Evolutionary conservation across 1,284 basidiomycete genomes (phyloP), one percentile per base, ranked within the genome.

Genomic region (Cystobasidiaceae sp.): DNA sequence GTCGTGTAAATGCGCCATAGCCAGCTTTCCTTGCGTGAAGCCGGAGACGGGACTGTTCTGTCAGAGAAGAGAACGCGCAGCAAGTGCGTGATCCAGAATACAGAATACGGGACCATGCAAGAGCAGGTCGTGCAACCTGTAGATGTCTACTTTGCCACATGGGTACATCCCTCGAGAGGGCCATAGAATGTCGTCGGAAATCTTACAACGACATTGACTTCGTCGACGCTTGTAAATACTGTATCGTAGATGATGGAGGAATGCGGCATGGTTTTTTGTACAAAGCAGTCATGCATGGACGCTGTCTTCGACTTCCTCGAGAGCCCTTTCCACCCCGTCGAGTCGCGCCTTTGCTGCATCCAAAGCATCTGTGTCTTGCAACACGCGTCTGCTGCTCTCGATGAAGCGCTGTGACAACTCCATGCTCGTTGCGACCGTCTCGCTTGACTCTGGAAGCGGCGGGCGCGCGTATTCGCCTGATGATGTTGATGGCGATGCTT

Each of bases 1-100:
- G 80, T 81, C 8, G 61, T 64, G 17, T 64, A 64, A 51, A 25
- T 34, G 23, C 23, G 44, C 11, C 9, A 23, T 23, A 13, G 11
- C n/a, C n/a, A n/a, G n/a, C n/a, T n/a, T 9, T 9, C 9, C 37
- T 9, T 39, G 37, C 37, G n/a, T 9, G 37, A n/a, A 39, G 9
- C 11, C n/a, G 9, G 11, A 39, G 37, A n/a, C 37, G n/a, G 37
- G 37, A 39, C 37, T 9, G 11, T n/a, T n/a, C 9, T 9, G n/a
- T 39, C 37, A 39, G 37, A 9, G 37, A 9, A 9, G 37, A n/a
- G 11, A 39, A n/a, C 11, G 11, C 37, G n/a, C 11, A 9, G 37
- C 37, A 39, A n/a, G n/a, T n/a, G n/a, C n/a, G n/a, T n/a, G n/a
- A n/a, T n/a, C n/a, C n/a, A n/a, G n/a, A n/a, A n/a, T n/a, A n/a